These are phyloP conservation scores for Cornus kousa DNA, from an alignment of 148 eudicot species.

Conservation along the genomic window DNA sequence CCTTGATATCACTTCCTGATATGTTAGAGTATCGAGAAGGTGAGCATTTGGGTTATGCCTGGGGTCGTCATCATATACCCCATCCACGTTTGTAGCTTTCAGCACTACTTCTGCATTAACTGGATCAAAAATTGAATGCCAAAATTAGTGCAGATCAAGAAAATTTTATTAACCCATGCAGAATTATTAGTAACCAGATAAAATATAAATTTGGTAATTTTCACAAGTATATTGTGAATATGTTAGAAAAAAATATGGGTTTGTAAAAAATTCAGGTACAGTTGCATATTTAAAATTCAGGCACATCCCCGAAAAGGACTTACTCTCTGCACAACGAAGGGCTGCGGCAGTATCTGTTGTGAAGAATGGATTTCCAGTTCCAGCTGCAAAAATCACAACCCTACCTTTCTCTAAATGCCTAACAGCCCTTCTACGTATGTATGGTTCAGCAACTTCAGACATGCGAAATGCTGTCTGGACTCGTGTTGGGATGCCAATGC, in stretches of 20 bases:
- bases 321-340: slow-evolving; percentile 97
- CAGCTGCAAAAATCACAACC: slow-evolving; percentile 97
- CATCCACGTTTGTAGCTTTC: slow-evolving; percentile 95
- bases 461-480: slow-evolving; percentile 99
- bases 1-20: slow-evolving; percentile 83
- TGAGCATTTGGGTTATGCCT: slow-evolving; percentile 71
- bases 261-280: too few species aligned
- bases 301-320: slow-evolving; percentile 14
- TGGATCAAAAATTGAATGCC: slow-evolving; percentile 23
- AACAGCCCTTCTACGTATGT: slow-evolving; percentile 89
- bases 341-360: slow-evolving; percentile 99
- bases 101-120: slow-evolving; percentile 97
- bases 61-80: slow-evolving; percentile 88
- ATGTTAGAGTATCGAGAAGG: slow-evolving; percentile 72
- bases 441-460: slow-evolving; percentile 99
- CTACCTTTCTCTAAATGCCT: slow-evolving; percentile 99
- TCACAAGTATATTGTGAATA: neutral
- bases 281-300: neutral
- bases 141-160: slow-evolving; percentile 1
- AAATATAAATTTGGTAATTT: neutral
- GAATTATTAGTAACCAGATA: neutral
- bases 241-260: neutral
- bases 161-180: neutral
- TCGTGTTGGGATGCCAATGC: slow-evolving; percentile 95
- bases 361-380: slow-evolving; percentile 99